phyloP scores from a whole-genome alignment of 352 stramenopile species.

The Globisporangium ultimum region DNA sequence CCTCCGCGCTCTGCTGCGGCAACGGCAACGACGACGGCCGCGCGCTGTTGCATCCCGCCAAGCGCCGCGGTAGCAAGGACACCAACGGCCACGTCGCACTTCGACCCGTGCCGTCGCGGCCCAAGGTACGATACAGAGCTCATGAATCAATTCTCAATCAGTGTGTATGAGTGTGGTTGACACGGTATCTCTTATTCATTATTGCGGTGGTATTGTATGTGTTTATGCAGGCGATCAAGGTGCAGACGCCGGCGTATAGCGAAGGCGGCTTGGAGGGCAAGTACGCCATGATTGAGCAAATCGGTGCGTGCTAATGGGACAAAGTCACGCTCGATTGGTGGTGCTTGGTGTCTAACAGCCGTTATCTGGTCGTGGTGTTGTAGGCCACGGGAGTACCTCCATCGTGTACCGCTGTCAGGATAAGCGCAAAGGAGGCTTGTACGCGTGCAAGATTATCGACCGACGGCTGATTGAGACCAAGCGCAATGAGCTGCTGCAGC shows the following conservation, averaged over 20 bases:
- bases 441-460: constrained; percentile 89
- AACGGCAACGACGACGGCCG: constrained; percentile 28
- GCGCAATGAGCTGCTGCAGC: constrained; percentile 79
- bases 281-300: constrained; percentile 81
- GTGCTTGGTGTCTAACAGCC: not conserved
- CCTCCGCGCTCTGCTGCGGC: constrained; percentile 49
- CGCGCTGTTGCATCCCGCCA: constrained; percentile 31
- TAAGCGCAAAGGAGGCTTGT: constrained; percentile 43
- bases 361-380: not conserved
- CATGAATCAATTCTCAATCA: constrained; percentile 13
- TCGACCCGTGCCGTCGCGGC: constrained; percentile 24
- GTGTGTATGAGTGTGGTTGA: not conserved
- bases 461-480: constrained; percentile 65
- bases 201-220: not conserved
- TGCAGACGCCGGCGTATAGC: constrained; percentile 68
- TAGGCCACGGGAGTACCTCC: constrained; percentile 82
- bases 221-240: constrained; percentile 55
- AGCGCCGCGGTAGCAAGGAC: constrained; percentile 28
- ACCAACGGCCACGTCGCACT: constrained; percentile 33
- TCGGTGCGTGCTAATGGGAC: constrained; percentile 40
- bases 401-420: constrained; percentile 82
- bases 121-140: constrained; percentile 11
- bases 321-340: too few species aligned
- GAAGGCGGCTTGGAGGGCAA: constrained; percentile 72
- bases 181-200: constrained; percentile 21